Conservation (phyloP, 441 rosid species). For the Codiaeum variegatum region DNA sequence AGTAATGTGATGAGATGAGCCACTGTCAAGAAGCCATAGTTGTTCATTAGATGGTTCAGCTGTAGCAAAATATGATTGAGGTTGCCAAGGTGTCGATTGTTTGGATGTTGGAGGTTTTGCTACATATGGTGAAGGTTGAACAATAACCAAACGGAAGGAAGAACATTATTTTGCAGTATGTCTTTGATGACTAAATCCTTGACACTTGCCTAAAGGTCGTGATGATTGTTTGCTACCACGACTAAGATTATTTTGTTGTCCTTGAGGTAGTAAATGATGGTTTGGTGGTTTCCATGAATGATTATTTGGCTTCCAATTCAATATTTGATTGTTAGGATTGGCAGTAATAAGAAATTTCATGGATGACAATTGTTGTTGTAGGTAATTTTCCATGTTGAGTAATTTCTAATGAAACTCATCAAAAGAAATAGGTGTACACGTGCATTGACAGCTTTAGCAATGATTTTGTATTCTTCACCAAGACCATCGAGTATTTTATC, state of each 20-base stretch:
- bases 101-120: not conserved
- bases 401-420: not conserved
- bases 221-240: not conserved
- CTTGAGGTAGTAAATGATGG: not conserved
- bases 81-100: not conserved
- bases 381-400: not conserved
- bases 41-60: too few relatives aligned
- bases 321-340: not conserved
- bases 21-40: not conserved
- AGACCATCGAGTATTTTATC: not conserved
- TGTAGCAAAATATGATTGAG: too few relatives aligned
- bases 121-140: not conserved
- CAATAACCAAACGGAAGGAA: too few relatives aligned
- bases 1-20: not conserved
- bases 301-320: not conserved
- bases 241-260: too few relatives aligned
- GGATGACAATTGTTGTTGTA: not conserved
- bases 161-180: not conserved
- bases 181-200: not conserved
- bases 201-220: not conserved
- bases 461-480: not conserved
- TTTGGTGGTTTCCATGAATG: not conserved
- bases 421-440: not conserved
- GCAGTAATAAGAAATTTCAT: not conserved
- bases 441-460: not conserved